A percentile compares a stretch with the other conserved stretches of the same genome.
These are phyloP conservation scores for Pichia sp. DNA, from an alignment of 1,139 yeast species.

Conservation along the genomic window DNA sequence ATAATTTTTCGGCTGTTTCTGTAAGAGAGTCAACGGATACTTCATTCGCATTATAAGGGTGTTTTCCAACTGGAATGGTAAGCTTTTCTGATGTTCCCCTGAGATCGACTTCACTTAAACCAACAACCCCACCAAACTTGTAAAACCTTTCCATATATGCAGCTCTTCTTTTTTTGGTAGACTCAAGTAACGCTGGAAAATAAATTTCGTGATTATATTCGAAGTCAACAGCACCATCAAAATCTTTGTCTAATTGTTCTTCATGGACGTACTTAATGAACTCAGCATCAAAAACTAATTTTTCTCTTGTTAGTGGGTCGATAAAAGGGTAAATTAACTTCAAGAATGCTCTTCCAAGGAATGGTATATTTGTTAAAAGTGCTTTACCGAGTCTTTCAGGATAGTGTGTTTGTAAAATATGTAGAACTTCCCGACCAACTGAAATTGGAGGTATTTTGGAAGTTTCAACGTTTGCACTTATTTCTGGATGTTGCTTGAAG, in stretches of 20 bases:
- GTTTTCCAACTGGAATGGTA: slow-evolving; percentile 34
- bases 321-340: slow-evolving; percentile 89
- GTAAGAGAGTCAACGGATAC: background rate
- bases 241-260: slow-evolving; percentile 74
- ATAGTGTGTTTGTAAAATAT: slow-evolving; percentile 87
- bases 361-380: slow-evolving; percentile 82
- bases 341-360: slow-evolving; percentile 85
- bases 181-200: slow-evolving; percentile 42
- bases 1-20: slow-evolving; percentile 6
- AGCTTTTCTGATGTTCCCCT: slow-evolving; percentile 49
- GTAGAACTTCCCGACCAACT: slow-evolving; percentile 73
- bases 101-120: slow-evolving; percentile 64
- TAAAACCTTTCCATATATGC: slow-evolving; percentile 41
- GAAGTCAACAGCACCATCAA: slow-evolving; percentile 78
- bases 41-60: slow-evolving; percentile 17
- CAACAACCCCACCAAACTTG: slow-evolving; percentile 42
- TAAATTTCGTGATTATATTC: slow-evolving; percentile 46
- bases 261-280: slow-evolving; percentile 73
- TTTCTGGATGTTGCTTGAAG: slow-evolving; percentile 62
- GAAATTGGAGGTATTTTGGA: slow-evolving; percentile 78
- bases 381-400: slow-evolving; percentile 95
- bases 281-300: slow-evolving; percentile 84
- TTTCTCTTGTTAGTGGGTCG: slow-evolving; percentile 90
- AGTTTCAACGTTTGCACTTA: slow-evolving; percentile 38
- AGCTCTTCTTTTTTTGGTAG: slow-evolving; percentile 36